phyloP scores from a whole-genome alignment of 345 rosid species.

The Pistacia vera region DNA sequence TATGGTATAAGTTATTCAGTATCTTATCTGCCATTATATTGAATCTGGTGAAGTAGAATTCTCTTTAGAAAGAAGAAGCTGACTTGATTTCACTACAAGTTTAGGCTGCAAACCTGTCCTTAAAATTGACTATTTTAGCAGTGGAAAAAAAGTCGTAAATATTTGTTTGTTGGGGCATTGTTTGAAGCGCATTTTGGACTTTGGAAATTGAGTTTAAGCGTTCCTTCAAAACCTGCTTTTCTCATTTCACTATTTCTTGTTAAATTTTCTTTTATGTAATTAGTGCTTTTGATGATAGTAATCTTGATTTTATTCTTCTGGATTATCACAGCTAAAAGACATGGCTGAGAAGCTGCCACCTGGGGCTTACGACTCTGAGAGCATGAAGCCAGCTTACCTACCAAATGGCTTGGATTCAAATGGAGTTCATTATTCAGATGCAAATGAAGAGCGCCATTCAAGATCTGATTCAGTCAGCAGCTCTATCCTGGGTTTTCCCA shows the following conservation, averaged over 20 bases:
- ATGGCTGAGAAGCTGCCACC: conserved; percentile 85
- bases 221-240: neutral
- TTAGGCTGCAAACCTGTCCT: neutral
- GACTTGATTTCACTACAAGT: neutral
- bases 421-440: conserved; percentile 53
- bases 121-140: neutral
- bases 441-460: conserved; percentile 62
- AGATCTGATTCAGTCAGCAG: conserved; percentile 62
- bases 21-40: neutral
- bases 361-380: conserved; percentile 63
- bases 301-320: conserved; percentile 10
- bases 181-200: neutral
- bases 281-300: neutral
- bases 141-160: neutral
- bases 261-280: neutral
- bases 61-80: neutral
- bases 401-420: conserved; percentile 73
- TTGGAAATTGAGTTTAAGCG: neutral
- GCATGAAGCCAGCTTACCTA: conserved; percentile 40
- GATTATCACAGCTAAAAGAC: conserved; percentile 73
- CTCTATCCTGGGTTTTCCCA: conserved; percentile 52
- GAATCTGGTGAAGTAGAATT: neutral
- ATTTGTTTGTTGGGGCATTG: neutral
- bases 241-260: neutral
- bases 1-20: neutral